Conservation (phyloP, 2,329 filamentous ascomycete species). For the Fonsecaea erecta region DNA sequence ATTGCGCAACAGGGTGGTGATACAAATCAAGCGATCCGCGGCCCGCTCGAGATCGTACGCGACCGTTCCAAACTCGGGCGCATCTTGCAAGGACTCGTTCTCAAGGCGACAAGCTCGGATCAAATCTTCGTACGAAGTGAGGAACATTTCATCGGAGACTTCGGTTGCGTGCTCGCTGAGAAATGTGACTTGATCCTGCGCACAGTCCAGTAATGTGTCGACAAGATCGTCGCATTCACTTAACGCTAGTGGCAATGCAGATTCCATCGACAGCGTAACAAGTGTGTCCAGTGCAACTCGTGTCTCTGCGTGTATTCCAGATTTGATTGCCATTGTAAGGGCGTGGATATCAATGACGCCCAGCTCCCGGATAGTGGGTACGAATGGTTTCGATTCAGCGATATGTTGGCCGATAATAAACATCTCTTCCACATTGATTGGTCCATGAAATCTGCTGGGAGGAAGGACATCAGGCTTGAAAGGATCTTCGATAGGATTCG, state of each 20-base stretch:
- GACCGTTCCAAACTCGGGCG: conserved; percentile 72
- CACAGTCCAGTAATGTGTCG: conserved; percentile 86
- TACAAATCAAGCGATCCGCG: conserved; percentile 83
- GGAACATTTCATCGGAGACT: conserved; percentile 81
- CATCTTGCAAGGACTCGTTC: conserved; percentile 71
- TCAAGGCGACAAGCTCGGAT: conserved; percentile 78
- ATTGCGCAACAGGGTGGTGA: conserved; percentile 91
- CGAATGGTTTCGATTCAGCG: conserved; percentile 70
- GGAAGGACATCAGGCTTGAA: conserved; percentile 55
- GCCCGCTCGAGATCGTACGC: conserved; percentile 84
- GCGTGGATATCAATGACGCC: conserved; percentile 90
- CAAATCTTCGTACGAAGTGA: conserved; percentile 86
- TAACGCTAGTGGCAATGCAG: conserved; percentile 68
- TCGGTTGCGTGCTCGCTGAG: conserved; percentile 84
- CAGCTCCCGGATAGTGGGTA: conserved; percentile 75
- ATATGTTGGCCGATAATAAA: conserved; percentile 70
- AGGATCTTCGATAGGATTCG: conserved; percentile 48
- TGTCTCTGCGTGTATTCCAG: conserved; percentile 87
- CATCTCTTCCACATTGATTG: conserved; percentile 70
- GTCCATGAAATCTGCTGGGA: conserved; percentile 66
- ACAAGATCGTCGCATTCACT: conserved; percentile 83
- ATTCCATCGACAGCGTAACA: conserved; percentile 69
- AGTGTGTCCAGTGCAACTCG: conserved; percentile 85
- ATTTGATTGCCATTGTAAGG: conserved; percentile 85
- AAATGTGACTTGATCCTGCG: conserved; percentile 82